A percentile compares a stretch with the other conserved stretches of the same genome.
Evolutionary conservation across 345 rosid species (phyloP).

Genomic region (Aquilaria sinensis): DNA sequence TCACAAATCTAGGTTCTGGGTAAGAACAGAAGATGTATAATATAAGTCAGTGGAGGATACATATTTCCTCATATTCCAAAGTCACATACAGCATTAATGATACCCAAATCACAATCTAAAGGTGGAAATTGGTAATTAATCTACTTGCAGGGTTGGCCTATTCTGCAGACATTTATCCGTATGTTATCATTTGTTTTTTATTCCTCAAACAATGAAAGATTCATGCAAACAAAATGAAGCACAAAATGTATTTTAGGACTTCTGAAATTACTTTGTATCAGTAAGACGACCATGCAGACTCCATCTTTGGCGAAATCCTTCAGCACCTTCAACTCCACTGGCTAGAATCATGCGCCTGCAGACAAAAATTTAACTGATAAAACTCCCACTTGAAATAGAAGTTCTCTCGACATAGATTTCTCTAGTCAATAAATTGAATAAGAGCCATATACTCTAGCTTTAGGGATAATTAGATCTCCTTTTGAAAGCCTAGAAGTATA

Average conservation of each 20-base stretch:
- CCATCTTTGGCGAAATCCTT: slow-evolving; percentile 95
- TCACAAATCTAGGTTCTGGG: too few species aligned
- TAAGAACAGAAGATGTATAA: too few species aligned
- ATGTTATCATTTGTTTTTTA: background rate
- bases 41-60: too few species aligned
- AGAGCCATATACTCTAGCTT: too few species aligned
- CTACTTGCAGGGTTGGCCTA: background rate
- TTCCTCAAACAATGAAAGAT: background rate
- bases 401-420: too few species aligned
- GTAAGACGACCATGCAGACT: slow-evolving; percentile 89
- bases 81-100: too few species aligned
- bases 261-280: slow-evolving; percentile 54
- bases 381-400: too few species aligned
- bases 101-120: background rate
- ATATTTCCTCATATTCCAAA: too few species aligned
- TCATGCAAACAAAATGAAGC: background rate
- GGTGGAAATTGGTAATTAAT: background rate
- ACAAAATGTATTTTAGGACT: slow-evolving; percentile 3
- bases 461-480: too few species aligned
- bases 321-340: slow-evolving; percentile 82
- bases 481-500: too few species aligned
- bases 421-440: too few species aligned
- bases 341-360: slow-evolving; percentile 83
- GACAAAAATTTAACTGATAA: too few species aligned
- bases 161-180: background rate